phyloP scores from a whole-genome alignment of 2,329 filamentous ascomycete genomes.

The Pseudocercospora macadamiae region DNA sequence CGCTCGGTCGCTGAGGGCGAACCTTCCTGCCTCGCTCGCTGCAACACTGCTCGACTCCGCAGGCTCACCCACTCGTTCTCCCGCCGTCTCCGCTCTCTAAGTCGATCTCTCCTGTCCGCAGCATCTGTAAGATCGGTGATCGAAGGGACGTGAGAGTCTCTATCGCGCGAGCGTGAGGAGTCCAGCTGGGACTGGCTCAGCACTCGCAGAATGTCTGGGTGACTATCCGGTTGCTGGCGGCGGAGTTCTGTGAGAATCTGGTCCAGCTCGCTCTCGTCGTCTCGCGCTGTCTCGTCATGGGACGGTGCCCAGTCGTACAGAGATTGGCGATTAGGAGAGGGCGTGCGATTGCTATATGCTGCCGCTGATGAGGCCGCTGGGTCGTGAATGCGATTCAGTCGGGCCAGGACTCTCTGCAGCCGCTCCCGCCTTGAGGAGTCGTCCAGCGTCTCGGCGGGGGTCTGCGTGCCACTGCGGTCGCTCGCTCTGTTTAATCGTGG shows the following conservation, averaged over 20 bases:
- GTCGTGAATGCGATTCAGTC: slow-evolving; percentile 49
- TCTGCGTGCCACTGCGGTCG: slow-evolving; percentile 8
- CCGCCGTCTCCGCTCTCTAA: slow-evolving; percentile 34
- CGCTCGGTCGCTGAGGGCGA: slow-evolving; percentile 39
- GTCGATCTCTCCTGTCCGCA: slow-evolving; percentile 30
- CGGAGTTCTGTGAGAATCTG: slow-evolving; percentile 46
- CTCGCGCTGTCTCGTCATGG: slow-evolving; percentile 42
- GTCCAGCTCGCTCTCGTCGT: slow-evolving; percentile 44
- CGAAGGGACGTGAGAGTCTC: slow-evolving; percentile 31
- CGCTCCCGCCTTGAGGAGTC: slow-evolving; percentile 46
- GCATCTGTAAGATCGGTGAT: slow-evolving; percentile 30
- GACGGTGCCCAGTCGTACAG: slow-evolving; percentile 64
- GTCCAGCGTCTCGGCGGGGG: slow-evolving; percentile 34
- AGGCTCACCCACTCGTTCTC: slow-evolving; percentile 37
- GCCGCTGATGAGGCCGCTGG: slow-evolving; percentile 31
- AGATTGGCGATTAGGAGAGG: slow-evolving; percentile 53
- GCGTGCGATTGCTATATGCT: slow-evolving; percentile 58
- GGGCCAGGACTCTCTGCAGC: slow-evolving; percentile 50
- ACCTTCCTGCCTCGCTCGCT: slow-evolving; percentile 36
- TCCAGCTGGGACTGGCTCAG: slow-evolving; percentile 42
- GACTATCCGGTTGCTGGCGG: slow-evolving; percentile 41
- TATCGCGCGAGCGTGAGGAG: slow-evolving; percentile 33
- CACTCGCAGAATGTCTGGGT: slow-evolving; percentile 44
- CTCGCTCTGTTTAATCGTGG: slow-evolving; percentile 18
- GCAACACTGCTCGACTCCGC: slow-evolving; percentile 37